Conservation (phyloP, 2,329 filamentous ascomycete species). For the Cordyceps farinosa region DNA sequence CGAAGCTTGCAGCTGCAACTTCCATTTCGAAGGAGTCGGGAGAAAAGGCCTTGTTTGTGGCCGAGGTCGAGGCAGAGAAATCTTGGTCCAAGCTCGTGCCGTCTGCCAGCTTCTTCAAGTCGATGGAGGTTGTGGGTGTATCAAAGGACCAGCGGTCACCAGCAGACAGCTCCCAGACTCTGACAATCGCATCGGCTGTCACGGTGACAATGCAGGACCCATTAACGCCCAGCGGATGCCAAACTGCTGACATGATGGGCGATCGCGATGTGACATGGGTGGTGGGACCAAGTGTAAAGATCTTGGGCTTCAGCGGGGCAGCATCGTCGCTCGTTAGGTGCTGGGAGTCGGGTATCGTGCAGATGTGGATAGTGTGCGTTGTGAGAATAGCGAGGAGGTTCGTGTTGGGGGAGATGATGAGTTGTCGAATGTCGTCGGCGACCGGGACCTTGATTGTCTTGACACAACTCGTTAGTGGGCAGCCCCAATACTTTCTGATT, state of each 20-base stretch:
- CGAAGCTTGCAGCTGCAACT: slow-evolving; percentile 83
- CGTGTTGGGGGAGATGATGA: slow-evolving; percentile 77
- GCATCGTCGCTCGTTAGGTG: slow-evolving; percentile 68
- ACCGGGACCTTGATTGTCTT: slow-evolving; percentile 75
- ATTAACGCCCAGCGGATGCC: slow-evolving; percentile 87
- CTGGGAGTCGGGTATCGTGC: slow-evolving; percentile 75
- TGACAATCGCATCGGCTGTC: slow-evolving; percentile 81
- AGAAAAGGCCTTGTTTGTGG: slow-evolving; percentile 77
- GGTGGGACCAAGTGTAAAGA: slow-evolving; percentile 87
- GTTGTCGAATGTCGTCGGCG: slow-evolving; percentile 77
- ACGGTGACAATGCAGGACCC: slow-evolving; percentile 82
- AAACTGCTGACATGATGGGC: slow-evolving; percentile 74
- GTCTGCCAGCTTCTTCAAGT: slow-evolving; percentile 84
- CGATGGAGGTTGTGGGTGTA: slow-evolving; percentile 75
- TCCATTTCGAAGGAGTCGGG: slow-evolving; percentile 92
- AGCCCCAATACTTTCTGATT: slow-evolving; percentile 14
- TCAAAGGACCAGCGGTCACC: slow-evolving; percentile 85
- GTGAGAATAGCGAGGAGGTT: slow-evolving; percentile 84
- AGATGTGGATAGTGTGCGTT: slow-evolving; percentile 81
- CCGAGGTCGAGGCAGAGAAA: slow-evolving; percentile 70
- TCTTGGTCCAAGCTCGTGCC: slow-evolving; percentile 79
- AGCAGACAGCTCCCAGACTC: slow-evolving; percentile 86
- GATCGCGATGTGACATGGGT: slow-evolving; percentile 85
- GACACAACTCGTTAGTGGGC: slow-evolving; percentile 22
- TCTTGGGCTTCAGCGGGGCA: slow-evolving; percentile 72